Conservation (phyloP, 495 filamentous ascomycete genomes). For the Trichocladium antarcticum region DNA sequence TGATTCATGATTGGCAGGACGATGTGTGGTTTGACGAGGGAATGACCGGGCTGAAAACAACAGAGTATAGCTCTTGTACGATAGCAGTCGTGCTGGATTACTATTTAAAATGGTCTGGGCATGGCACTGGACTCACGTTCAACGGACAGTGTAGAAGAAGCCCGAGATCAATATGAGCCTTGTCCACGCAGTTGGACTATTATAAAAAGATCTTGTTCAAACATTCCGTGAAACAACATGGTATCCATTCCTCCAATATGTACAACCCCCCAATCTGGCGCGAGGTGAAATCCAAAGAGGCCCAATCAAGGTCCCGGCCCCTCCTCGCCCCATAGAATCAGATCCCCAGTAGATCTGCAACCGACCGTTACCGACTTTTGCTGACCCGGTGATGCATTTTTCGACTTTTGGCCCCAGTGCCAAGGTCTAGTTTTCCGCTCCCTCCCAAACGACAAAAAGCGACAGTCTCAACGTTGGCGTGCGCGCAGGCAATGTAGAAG, state of each 20-base stretch:
- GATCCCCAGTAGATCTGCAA: constrained; percentile 12
- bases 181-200: no score
- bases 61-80: no score
- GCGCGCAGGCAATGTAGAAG: neutral
- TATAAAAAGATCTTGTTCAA: neutral
- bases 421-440: constrained; percentile 2
- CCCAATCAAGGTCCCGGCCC: neutral
- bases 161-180: no score
- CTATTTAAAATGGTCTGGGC: no score
- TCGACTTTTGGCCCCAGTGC: constrained; percentile 1
- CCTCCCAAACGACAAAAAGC: neutral
- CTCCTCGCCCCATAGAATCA: constrained; percentile 2
- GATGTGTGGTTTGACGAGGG: no score
- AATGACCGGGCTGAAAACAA: no score
- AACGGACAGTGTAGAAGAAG: no score
- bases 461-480: no score
- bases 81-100: no score
- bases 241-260: constrained; percentile 20
- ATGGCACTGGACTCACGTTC: no score
- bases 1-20: no score
- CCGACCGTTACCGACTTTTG: constrained; percentile 13
- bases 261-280: constrained; percentile 14
- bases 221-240: constrained; percentile 8
- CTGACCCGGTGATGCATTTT: constrained; percentile 14
- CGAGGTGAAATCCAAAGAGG: neutral